Evolutionary conservation across 2,329 filamentous ascomycete species (phyloP), one percentile per base, ranked within the genome.

Genomic region (Fusarium piperis): DNA sequence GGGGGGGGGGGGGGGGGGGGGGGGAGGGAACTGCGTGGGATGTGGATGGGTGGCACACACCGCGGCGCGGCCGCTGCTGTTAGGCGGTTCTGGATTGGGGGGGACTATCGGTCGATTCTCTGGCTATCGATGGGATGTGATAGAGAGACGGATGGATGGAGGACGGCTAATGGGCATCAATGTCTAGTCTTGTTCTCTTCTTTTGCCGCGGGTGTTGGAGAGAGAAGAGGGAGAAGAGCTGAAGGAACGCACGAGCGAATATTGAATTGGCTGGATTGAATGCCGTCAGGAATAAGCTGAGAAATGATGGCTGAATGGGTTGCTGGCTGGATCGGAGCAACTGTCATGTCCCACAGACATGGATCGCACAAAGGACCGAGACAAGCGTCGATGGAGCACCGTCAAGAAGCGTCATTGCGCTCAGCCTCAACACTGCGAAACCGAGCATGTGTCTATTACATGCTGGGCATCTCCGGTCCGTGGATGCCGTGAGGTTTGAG

Each of bases 251-350:
- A 41, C 28, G 51, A 52, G 38, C 53, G 48, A 57, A 30, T 41
- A 46, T 58, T 59, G 56, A 70, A 65, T 65, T 33, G n/a, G 58
- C 33, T n/a, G 16, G 28, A 32, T 48, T 48, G 57, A 20, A 71
- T 71, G 68, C 64, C 64, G 68, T 64, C 59, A 16, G 39, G 39
- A 44, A 71, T 71, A 51, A 53, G 48, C 23, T 52, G 32, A 72
- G 69, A 72, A 71, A 71, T 72, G 68, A 71, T 72, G 68, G 68
- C 69, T 71, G 60, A 35, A 65, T 32, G 53, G 38, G 64, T 48
- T 68, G 68, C 64, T 71, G 59, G 63, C 38, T 23, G 38, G 36
- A 51, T 68, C 20, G 48, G 28, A 32, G 60, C 44, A 59, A 52
- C 35, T 65, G 46, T 33, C 46, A 71, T 62, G 64, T 71, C 60